Percentiles rank a stretch among this genome's conserved stretches.
These are phyloP conservation scores for Tuber indicum DNA, from an alignment of 495 filamentous ascomycete genomes.

Conservation along the genomic window DNA sequence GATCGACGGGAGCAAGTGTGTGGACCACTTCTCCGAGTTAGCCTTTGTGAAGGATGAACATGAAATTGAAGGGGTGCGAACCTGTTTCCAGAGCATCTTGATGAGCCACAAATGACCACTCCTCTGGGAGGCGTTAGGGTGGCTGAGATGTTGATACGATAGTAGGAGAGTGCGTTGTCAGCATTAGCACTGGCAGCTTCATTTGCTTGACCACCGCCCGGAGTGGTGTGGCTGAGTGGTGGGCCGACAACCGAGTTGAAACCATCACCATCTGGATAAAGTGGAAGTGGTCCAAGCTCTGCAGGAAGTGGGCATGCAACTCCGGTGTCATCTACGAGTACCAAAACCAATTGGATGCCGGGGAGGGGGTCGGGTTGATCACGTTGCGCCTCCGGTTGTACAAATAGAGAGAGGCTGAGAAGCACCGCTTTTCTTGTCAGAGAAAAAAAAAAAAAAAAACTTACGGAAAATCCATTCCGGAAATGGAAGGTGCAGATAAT, in stretches of 20 bases:
- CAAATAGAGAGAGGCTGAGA: too few species aligned
- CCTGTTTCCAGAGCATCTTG: neutral
- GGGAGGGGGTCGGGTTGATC: too few species aligned
- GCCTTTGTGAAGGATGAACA: neutral
- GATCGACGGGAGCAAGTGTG: neutral
- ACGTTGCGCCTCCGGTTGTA: too few species aligned
- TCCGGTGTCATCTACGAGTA: too few species aligned
- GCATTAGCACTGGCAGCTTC: too few species aligned
- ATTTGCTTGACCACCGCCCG: too few species aligned
- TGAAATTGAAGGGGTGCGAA: neutral
- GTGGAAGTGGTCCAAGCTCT: neutral
- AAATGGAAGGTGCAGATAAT: too few species aligned
- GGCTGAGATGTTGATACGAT: neutral
- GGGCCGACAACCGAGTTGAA: neutral
- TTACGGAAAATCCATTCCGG: too few species aligned
- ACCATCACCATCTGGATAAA: neutral
- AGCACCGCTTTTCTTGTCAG: rapidly evolving
- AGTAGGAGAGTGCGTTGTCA: neutral
- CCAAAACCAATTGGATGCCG: neutral
- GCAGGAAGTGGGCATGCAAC: neutral
- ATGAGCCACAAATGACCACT: neutral
- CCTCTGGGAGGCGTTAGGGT: neutral
- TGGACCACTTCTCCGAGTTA: neutral
- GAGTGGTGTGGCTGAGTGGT: neutral
- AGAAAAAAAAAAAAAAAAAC: too few species aligned